phyloP scores from a whole-genome alignment of 208 protist species.

The Trichomonas tenax region DNA sequence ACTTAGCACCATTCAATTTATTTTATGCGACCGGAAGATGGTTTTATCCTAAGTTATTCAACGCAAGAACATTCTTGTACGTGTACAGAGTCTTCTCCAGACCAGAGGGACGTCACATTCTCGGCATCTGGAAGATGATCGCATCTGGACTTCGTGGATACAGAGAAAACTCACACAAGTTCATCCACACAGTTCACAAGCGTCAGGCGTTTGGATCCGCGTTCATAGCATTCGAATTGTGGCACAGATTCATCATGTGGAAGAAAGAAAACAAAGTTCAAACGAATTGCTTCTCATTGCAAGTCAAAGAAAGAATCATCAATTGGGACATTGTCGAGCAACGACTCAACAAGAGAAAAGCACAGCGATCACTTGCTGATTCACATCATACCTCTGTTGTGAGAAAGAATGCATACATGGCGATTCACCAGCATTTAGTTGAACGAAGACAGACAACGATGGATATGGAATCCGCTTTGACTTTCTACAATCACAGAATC shows the following conservation, averaged over 20 bases:
- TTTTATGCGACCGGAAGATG: neutral
- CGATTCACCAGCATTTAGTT: neutral
- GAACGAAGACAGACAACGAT: neutral
- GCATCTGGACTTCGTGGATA: neutral
- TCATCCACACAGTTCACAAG: neutral
- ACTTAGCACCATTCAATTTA: neutral
- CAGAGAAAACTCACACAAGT: neutral
- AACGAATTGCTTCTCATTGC: neutral
- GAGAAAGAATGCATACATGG: neutral
- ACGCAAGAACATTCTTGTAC: neutral
- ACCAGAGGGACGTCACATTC: neutral
- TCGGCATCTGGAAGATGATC: neutral
- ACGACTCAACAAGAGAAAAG: neutral
- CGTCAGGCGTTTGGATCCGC: neutral
- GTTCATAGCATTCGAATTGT: neutral
- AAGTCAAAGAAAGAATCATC: neutral
- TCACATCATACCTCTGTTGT: neutral
- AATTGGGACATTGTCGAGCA: neutral
- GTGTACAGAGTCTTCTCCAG: neutral
- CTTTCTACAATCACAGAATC: neutral
- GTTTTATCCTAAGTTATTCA: neutral
- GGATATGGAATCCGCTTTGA: neutral
- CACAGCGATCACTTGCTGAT: neutral
- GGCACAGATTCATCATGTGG: neutral
- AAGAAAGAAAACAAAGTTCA: neutral